These are phyloP conservation scores for Mycena floridula DNA, from an alignment of 768 basidiomycete species.

Conservation along the genomic window DNA sequence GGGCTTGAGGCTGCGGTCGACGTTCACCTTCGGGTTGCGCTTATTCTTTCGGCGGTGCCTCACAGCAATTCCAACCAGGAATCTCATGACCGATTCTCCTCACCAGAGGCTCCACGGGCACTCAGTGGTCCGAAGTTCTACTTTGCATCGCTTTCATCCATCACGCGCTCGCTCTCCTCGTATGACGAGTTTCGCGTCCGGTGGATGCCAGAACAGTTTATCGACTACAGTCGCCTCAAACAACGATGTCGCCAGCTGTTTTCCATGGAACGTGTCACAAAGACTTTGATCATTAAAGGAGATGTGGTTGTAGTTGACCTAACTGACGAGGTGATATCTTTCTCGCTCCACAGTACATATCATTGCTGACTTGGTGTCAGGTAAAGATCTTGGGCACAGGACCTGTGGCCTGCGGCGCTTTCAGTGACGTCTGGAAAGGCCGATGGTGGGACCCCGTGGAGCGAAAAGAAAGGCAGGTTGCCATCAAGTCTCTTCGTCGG, in stretches of 20 bases:
- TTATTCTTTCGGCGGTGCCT: constrained; percentile 33
- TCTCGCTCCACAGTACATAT: background rate
- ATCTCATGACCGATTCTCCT: too few relatives aligned
- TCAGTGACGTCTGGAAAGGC: constrained; percentile 59
- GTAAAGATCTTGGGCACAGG: constrained; percentile 29
- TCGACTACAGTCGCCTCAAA: constrained; percentile 50
- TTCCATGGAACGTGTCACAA: constrained; percentile 46
- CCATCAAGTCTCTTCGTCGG: constrained; percentile 50
- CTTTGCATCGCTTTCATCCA: constrained; percentile 47
- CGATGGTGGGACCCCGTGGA: constrained; percentile 43
- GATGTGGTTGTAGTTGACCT: constrained; percentile 44
- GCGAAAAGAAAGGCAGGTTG: constrained; percentile 40
- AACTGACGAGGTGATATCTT: constrained; percentile 44
- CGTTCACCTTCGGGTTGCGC: constrained; percentile 55
- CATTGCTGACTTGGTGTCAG: background rate
- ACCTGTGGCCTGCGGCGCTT: constrained; percentile 48
- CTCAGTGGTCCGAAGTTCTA: constrained; percentile 33
- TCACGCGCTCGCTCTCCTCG: constrained; percentile 45
- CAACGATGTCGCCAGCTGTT: constrained; percentile 55
- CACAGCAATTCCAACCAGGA: background rate
- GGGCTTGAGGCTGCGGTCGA: constrained; percentile 47
- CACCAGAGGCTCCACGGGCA: too few relatives aligned
- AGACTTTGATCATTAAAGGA: constrained; percentile 47
- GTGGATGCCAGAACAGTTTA: constrained; percentile 41
- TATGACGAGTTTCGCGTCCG: constrained; percentile 49